Conservation (phyloP, 495 filamentous ascomycete genomes). For the Aspergillus olivimuriae region DNA sequence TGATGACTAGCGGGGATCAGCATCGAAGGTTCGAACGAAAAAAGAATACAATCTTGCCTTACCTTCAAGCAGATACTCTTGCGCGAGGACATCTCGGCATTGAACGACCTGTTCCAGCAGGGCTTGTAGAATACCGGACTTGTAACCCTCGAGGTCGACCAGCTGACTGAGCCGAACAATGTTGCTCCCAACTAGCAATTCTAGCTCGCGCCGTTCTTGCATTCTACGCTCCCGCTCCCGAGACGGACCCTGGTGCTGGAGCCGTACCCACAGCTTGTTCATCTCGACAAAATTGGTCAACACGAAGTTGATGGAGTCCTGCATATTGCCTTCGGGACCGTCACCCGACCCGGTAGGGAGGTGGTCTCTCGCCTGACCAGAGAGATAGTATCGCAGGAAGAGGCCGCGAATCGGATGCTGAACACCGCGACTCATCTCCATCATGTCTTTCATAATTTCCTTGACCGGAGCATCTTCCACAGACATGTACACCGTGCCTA, state of each 20-base stretch:
- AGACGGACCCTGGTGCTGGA: conserved; percentile 96
- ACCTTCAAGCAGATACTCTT: conserved; percentile 94
- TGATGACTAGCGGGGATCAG: conserved; percentile 63
- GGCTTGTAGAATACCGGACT: conserved; percentile 80
- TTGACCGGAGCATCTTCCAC: conserved; percentile 98
- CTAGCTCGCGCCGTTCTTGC: conserved; percentile 89
- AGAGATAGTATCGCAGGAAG: conserved; percentile 92
- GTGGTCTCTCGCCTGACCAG: conserved; percentile 85
- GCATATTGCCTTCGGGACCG: conserved; percentile 89
- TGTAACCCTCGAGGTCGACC: conserved; percentile 90
- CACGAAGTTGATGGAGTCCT: conserved; percentile 95
- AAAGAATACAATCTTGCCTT: conserved; percentile 2
- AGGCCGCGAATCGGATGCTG: conserved; percentile 93
- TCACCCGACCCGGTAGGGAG: conserved; percentile 76
- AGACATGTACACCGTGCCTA: conserved; percentile 97
- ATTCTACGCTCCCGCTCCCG: conserved; percentile 88
- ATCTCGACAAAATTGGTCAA: conserved; percentile 99
- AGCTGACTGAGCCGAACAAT: conserved; percentile 91
- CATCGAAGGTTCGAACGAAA: conserved; percentile 1
- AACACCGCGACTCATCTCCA: conserved; percentile 98
- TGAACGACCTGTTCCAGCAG: conserved; percentile 95
- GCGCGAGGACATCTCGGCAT: conserved; percentile 91
- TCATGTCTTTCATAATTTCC: conserved; percentile 99
- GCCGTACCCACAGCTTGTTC: conserved; percentile 98
- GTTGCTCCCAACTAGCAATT: conserved; percentile 93